Percentiles rank a stretch among this genome's conserved stretches.
These are phyloP conservation scores for Penicillium herquei DNA, from an alignment of 495 filamentous ascomycete species.

Conservation along the genomic window DNA sequence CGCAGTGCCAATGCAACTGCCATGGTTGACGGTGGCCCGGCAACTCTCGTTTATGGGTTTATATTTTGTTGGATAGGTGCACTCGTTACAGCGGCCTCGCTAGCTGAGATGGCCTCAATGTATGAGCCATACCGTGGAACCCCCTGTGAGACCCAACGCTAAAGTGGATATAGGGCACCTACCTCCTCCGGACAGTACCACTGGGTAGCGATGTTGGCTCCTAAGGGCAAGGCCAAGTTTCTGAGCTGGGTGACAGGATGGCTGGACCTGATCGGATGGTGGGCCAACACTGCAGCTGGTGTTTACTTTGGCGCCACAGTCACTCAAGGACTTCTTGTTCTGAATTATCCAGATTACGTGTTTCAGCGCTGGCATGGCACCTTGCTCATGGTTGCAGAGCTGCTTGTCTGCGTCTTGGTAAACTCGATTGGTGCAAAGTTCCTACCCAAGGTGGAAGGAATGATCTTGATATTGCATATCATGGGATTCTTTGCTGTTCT, in stretches of 20 bases:
- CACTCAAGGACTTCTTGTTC: not conserved
- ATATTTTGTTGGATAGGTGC: not conserved
- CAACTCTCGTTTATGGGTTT: not conserved
- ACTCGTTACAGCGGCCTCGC: not conserved
- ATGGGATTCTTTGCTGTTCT: slow-evolving; percentile 54
- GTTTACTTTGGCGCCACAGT: not conserved
- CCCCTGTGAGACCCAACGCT: not conserved
- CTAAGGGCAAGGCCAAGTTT: slow-evolving; percentile 28
- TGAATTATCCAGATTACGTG: not conserved
- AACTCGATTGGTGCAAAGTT: slow-evolving; percentile 39
- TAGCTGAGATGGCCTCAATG: not conserved
- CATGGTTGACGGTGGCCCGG: not conserved
- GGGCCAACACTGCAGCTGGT: not conserved
- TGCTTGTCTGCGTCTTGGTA: slow-evolving; percentile 10
- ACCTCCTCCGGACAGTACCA: slow-evolving; percentile 44
- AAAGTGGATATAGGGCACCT: slow-evolving; percentile 26
- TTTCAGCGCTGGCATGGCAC: not conserved
- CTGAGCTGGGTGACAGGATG: not conserved
- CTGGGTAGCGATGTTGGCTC: slow-evolving; percentile 43
- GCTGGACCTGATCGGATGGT: not conserved
- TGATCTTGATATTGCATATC: slow-evolving; percentile 49
- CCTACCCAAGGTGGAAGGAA: slow-evolving; percentile 43
- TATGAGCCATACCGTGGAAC: not conserved
- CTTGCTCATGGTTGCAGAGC: slow-evolving; percentile 18
- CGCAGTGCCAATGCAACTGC: not conserved